phyloP scores from a whole-genome alignment of 106 monocot species.

The Allium sativum region DNA sequence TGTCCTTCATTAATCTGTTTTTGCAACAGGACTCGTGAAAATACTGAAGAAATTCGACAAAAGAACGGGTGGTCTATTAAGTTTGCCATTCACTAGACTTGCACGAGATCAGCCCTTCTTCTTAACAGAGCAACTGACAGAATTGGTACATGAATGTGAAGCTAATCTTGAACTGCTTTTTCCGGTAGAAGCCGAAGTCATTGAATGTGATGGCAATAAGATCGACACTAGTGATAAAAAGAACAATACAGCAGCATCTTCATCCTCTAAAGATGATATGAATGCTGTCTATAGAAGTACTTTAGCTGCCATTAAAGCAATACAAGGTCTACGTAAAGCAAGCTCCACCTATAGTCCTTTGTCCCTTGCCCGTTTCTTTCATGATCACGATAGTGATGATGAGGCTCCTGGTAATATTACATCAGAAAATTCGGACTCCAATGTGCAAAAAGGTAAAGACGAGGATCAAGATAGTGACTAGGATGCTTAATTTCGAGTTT shows the following conservation, averaged over 20 bases:
- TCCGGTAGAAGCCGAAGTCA: slow-evolving; percentile 64
- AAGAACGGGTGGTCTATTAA: slow-evolving; percentile 70
- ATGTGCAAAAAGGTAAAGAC: slow-evolving; percentile 22
- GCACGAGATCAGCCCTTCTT: slow-evolving; percentile 85
- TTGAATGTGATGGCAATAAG: slow-evolving; percentile 15
- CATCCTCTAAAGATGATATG: slow-evolving; percentile 25
- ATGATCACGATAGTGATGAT: slow-evolving; percentile 30
- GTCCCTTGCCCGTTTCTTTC: slow-evolving; percentile 62
- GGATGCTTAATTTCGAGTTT: no score
- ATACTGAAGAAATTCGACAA: slow-evolving; percentile 97
- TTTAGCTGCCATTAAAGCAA: slow-evolving; percentile 68
- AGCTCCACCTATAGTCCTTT: slow-evolving; percentile 87
- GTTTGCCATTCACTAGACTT: slow-evolving; percentile 72
- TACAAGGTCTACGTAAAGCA: slow-evolving; percentile 64
- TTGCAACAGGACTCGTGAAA: slow-evolving; percentile 58
- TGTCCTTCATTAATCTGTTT: no score
- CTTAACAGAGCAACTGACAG: slow-evolving; percentile 67
- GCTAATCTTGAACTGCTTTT: slow-evolving; percentile 84
- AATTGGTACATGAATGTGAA: slow-evolving; percentile 80
- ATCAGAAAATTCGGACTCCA: slow-evolving; percentile 42
- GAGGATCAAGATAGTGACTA: slow-evolving; percentile 26
- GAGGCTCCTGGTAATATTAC: slow-evolving; percentile 46
- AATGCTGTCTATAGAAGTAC: slow-evolving; percentile 60
- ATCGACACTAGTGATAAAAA: background rate
- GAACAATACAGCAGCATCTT: slow-evolving; percentile 10